Evolutionary conservation across 1,284 basidiomycete species (phyloP).

Genomic region (Trametes pubescens): DNA sequence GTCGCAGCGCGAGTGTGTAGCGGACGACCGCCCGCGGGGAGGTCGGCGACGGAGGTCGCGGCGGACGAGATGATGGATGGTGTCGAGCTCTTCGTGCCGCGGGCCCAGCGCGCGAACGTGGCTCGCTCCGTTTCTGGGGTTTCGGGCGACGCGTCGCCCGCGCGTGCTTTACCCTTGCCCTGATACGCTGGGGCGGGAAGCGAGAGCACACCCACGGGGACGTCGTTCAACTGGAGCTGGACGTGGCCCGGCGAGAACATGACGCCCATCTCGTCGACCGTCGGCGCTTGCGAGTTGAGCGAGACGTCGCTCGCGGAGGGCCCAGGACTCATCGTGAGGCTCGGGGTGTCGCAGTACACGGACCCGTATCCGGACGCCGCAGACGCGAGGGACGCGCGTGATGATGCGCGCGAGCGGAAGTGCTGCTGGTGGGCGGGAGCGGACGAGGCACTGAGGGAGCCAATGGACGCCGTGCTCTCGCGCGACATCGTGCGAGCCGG

Average conservation of each 20-base stretch:
- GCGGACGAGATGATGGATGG: conserved; percentile 16
- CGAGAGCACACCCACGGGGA: conserved; percentile 32
- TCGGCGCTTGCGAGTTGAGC: conserved; percentile 5
- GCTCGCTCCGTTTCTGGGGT: conserved; percentile 2
- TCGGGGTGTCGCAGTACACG: conserved; percentile 30
- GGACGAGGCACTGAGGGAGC: background rate
- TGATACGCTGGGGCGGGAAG: conserved; percentile 5
- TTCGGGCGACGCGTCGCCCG: conserved; percentile 9
- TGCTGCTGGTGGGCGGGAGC: conserved; percentile 7
- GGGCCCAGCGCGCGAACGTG: conserved; percentile 2
- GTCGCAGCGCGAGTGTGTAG: conserved; percentile 18
- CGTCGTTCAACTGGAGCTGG: conserved; percentile 32
- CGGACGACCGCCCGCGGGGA: background rate
- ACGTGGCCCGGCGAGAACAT: conserved; percentile 13
- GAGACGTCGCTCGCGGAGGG: conserved; percentile 27
- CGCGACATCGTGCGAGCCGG: conserved; percentile 16
- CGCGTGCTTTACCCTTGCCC: conserved; percentile 14
- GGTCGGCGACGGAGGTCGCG: conserved; percentile 15
- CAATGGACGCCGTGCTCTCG: conserved; percentile 8
- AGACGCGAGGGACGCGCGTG: conserved; percentile 29
- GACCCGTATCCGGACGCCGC: conserved; percentile 19
- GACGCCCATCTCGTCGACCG: conserved; percentile 27
- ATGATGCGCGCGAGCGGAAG: conserved; percentile 24
- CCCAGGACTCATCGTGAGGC: conserved; percentile 31
- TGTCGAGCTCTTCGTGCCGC: background rate